Conservation (phyloP, 2,329 filamentous ascomycete genomes). For the Pseudogymnoascus sp. region DNA sequence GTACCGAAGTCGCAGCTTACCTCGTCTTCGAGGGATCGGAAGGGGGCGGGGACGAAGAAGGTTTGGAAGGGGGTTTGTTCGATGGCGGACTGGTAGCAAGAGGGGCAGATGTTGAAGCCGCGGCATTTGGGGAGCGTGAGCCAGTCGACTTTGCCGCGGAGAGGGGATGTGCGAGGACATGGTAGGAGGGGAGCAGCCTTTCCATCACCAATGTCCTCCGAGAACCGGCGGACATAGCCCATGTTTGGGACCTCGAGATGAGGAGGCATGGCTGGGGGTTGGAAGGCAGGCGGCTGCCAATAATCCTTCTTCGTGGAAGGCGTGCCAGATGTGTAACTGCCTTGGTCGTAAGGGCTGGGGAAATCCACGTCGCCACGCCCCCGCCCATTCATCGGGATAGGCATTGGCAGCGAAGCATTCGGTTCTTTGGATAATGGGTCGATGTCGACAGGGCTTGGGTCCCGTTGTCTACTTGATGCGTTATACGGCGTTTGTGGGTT, state of each 20-base stretch:
- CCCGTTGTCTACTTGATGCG: not conserved
- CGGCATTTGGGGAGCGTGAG: constrained; percentile 63
- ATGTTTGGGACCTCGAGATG: constrained; percentile 35
- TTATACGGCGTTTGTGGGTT: constrained; percentile 13
- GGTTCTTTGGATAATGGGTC: constrained; percentile 1
- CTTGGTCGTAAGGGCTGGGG: not conserved
- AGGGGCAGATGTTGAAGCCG: constrained; percentile 72
- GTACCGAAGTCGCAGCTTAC: constrained; percentile 72
- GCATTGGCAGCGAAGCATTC: constrained; percentile 23
- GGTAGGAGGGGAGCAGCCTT: constrained; percentile 46
- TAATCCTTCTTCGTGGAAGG: constrained; percentile 16
- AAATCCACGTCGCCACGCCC: not conserved
- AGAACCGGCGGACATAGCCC: constrained; percentile 42
- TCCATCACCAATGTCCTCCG: constrained; percentile 41
- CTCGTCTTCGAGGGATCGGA: constrained; percentile 46
- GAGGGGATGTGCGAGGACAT: constrained; percentile 58
- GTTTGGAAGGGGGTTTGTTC: constrained; percentile 57
- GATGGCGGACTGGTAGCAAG: constrained; percentile 66
- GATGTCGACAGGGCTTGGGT: not conserved
- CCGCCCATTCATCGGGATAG: not conserved
- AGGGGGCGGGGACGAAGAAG: constrained; percentile 54
- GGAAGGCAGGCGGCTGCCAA: constrained; percentile 41
- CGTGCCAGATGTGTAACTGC: not conserved
- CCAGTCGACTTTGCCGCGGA: constrained; percentile 65
- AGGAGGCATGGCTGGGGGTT: constrained; percentile 30